These are phyloP conservation scores for Shiraia bambusicola DNA, from an alignment of 2,329 filamentous ascomycete genomes.

Conservation along the genomic window DNA sequence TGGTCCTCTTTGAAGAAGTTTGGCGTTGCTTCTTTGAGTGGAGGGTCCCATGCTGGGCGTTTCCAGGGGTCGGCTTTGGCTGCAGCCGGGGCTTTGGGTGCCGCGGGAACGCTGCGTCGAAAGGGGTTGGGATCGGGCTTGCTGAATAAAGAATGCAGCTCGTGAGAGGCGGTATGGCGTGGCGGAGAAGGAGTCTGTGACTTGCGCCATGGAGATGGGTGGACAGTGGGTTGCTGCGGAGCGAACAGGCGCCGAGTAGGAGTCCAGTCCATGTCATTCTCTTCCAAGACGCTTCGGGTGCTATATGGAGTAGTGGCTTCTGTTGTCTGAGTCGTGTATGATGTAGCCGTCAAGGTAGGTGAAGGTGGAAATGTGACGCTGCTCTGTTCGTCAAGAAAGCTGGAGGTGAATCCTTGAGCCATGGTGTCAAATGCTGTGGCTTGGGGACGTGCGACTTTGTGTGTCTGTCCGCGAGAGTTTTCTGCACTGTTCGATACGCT, in stretches of 20 bases:
- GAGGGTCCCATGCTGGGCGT: slow-evolving; percentile 45
- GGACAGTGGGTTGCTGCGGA: slow-evolving; percentile 34
- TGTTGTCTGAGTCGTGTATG: slow-evolving; percentile 26
- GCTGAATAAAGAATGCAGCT: slow-evolving; percentile 26
- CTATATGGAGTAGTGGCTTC: slow-evolving; percentile 28
- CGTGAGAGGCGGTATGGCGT: slow-evolving; percentile 3
- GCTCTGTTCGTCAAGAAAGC: slow-evolving; percentile 36
- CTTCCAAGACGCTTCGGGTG: slow-evolving; percentile 19
- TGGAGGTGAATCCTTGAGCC: slow-evolving; percentile 41
- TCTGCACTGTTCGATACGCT: slow-evolving; percentile 18
- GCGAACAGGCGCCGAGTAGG: slow-evolving; percentile 51
- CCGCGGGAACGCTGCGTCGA: slow-evolving; percentile 69
- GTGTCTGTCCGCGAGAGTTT: slow-evolving; percentile 27
- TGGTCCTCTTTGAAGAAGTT: slow-evolving; percentile 54
- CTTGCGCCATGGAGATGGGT: slow-evolving; percentile 21
- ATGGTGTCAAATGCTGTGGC: slow-evolving; percentile 38
- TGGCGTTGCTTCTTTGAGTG: slow-evolving; percentile 54
- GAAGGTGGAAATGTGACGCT: slow-evolving; percentile 32
- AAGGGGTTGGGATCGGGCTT: slow-evolving; percentile 57
- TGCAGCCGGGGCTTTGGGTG: slow-evolving; percentile 67
- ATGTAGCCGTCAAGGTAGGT: slow-evolving; percentile 31
- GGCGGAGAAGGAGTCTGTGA: slow-evolving; percentile 10
- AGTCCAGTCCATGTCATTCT: slow-evolving; percentile 74
- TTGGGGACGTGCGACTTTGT: slow-evolving; percentile 24
- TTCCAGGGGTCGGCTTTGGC: slow-evolving; percentile 63